Evolutionary conservation across 2,329 filamentous ascomycete species (phyloP).

Genomic region (Colletotrichum sp.): DNA sequence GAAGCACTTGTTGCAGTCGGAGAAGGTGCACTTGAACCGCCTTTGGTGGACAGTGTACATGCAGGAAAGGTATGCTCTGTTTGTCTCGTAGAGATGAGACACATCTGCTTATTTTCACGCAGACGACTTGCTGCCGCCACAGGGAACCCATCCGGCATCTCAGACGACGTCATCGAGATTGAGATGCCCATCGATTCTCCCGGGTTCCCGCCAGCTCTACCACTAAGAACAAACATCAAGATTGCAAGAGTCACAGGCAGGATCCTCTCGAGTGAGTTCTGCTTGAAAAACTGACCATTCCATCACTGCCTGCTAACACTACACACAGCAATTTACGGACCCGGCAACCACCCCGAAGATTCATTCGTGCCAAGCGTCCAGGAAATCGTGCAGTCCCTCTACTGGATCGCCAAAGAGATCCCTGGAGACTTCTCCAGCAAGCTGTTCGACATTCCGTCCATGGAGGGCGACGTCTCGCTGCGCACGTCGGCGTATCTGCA

Average conservation of each 20-base stretch:
- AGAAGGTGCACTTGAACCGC: conserved; percentile 14
- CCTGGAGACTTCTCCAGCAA: conserved; percentile 23
- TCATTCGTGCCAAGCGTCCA: conserved; percentile 34
- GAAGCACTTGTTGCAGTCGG: neutral
- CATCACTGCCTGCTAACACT: conserved; percentile 20
- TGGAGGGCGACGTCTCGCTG: conserved; percentile 27
- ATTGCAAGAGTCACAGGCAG: conserved; percentile 9
- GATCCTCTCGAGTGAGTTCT: neutral
- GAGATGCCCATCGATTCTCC: conserved; percentile 7
- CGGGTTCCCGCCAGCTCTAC: neutral
- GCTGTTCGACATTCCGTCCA: conserved; percentile 18
- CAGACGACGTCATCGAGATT: conserved; percentile 4
- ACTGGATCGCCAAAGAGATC: conserved; percentile 25
- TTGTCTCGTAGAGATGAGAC: no score
- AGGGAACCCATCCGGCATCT: conserved; percentile 9
- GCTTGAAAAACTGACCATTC: accelerated
- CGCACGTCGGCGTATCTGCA: conserved; percentile 35
- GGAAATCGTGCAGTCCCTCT: conserved; percentile 29
- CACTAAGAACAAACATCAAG: conserved; percentile 6
- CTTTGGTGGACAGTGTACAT: conserved; percentile 23
- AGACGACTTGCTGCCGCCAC: conserved; percentile 19
- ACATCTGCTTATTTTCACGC: neutral
- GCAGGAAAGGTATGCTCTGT: conserved; percentile 14
- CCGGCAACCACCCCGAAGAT: conserved; percentile 31
- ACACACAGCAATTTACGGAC: conserved; percentile 32